Evolutionary conservation across 2,329 filamentous ascomycete species (phyloP).

Genomic region (Neonectria magnoliae): DNA sequence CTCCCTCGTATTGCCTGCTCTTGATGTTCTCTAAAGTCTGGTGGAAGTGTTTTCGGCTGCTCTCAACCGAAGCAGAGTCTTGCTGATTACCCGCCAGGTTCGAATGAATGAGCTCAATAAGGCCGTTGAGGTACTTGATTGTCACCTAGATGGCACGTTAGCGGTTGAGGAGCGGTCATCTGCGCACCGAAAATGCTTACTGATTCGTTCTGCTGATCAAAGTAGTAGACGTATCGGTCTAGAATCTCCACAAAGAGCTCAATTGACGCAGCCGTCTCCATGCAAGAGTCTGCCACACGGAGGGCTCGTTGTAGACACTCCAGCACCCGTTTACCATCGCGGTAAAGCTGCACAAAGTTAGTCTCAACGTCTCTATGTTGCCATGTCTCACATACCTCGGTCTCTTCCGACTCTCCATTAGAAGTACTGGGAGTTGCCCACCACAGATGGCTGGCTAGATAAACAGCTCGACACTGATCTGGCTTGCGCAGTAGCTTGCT

Average conservation of each 20-base stretch:
- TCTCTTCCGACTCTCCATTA: slow-evolving; percentile 82
- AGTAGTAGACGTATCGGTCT: slow-evolving; percentile 99
- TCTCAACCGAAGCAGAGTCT: slow-evolving; percentile 84
- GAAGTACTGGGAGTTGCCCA: slow-evolving; percentile 89
- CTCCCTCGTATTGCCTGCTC: slow-evolving; percentile 90
- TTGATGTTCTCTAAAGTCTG: slow-evolving; percentile 94
- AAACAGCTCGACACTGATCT: slow-evolving; percentile 96
- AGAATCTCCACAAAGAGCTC: slow-evolving; percentile 98
- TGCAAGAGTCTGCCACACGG: slow-evolving; percentile 96
- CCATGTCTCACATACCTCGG: slow-evolving; percentile 68
- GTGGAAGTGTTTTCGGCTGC: slow-evolving; percentile 92
- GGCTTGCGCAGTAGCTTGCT: slow-evolving; percentile 98
- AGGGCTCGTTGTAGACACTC: slow-evolving; percentile 96
- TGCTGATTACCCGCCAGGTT: slow-evolving; percentile 88
- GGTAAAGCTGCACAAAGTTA: slow-evolving; percentile 77
- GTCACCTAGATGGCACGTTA: slow-evolving; percentile 68
- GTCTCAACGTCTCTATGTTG: slow-evolving; percentile 6
- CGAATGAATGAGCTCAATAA: slow-evolving; percentile 98
- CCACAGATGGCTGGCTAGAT: slow-evolving; percentile 96
- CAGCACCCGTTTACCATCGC: slow-evolving; percentile 94
- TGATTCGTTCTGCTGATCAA: slow-evolving; percentile 98
- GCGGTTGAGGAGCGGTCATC: neutral
- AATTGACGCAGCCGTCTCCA: slow-evolving; percentile 97
- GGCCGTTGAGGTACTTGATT: slow-evolving; percentile 95
- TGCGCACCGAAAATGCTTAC: slow-evolving; percentile 55